These are phyloP conservation scores for Tremellales sp. DNA, from an alignment of 1,284 basidiomycete genomes.

Conservation along the genomic window DNA sequence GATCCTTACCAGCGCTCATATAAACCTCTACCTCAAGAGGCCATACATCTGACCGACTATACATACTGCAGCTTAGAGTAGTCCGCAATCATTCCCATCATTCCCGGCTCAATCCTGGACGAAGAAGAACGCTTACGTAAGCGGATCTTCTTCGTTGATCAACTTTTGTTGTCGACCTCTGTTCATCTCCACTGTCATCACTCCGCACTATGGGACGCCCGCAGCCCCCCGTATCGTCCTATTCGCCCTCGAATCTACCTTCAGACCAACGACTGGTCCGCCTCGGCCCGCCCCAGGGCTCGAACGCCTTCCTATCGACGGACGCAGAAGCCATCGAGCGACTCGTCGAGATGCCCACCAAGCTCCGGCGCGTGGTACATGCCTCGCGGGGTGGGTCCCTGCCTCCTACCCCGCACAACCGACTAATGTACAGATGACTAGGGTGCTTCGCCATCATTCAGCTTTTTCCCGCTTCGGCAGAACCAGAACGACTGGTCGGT, in stretches of 20 bases:
- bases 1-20: too few species aligned
- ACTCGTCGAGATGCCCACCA: constrained; percentile 35
- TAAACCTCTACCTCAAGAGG: too few species aligned
- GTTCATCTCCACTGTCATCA: background rate
- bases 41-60: too few species aligned
- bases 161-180: background rate
- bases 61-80: too few species aligned
- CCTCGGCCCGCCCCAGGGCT: constrained; percentile 36
- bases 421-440: constrained; percentile 1
- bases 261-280: constrained; percentile 26
- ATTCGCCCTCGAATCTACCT: constrained; percentile 30
- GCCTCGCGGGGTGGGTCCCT: constrained; percentile 31
- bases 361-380: constrained; percentile 26
- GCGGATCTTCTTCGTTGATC: too few species aligned
- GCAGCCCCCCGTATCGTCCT: constrained; percentile 5
- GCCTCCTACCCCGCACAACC: background rate
- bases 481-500: constrained; percentile 22
- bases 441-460: constrained; percentile 38
- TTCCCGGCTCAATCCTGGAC: too few species aligned
- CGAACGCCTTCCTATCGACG: constrained; percentile 32
- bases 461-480: constrained; percentile 20
- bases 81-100: too few species aligned
- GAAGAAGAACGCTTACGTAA: too few species aligned
- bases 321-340: constrained; percentile 27
- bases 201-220: constrained; percentile 13